phyloP scores from a whole-genome alignment of 2,329 filamentous ascomycete genomes.

The Chaetomiaceae sp. region DNA sequence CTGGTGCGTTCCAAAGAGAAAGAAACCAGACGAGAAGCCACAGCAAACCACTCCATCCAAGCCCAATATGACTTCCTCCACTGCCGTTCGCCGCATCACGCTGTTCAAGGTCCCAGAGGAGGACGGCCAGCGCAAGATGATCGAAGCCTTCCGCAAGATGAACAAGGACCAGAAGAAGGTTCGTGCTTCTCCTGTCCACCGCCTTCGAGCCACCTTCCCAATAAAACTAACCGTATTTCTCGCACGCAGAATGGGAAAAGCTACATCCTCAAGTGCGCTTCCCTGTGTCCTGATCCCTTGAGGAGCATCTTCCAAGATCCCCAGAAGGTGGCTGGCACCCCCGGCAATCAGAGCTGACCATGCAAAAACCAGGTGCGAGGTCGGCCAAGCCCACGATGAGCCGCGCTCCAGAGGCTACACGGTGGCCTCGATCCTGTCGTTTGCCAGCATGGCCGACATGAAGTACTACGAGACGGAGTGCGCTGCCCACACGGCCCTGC shows the following conservation, averaged over 20 bases:
- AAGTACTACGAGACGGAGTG: constrained; percentile 59
- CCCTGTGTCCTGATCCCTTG: background rate
- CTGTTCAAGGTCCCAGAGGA: constrained; percentile 47
- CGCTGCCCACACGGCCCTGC: constrained; percentile 38
- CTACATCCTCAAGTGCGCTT: constrained; percentile 51
- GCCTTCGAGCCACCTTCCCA: too few species aligned
- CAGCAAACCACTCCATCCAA: too few species aligned
- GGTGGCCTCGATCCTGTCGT: constrained; percentile 56
- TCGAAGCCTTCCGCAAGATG: constrained; percentile 41
- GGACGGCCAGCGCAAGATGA: constrained; percentile 38
- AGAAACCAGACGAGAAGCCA: background rate
- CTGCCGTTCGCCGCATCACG: constrained; percentile 41
- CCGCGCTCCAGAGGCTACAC: constrained; percentile 60
- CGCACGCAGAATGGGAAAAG: constrained; percentile 58
- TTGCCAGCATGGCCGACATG: constrained; percentile 61
- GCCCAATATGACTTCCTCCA: constrained; percentile 4
- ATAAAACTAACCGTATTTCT: background rate
- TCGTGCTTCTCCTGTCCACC: constrained; percentile 12
- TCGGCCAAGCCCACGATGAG: constrained; percentile 49
- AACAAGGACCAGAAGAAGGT: constrained; percentile 39
- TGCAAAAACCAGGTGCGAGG: constrained; percentile 33
- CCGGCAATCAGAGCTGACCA: background rate
- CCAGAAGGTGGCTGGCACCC: too few species aligned
- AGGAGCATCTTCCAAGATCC: too few species aligned
- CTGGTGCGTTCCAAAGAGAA: too few species aligned